Evolutionary conservation across 805 yeast genomes (phyloP).

Genomic region (Saccharomycopsis guyanensis): DNA sequence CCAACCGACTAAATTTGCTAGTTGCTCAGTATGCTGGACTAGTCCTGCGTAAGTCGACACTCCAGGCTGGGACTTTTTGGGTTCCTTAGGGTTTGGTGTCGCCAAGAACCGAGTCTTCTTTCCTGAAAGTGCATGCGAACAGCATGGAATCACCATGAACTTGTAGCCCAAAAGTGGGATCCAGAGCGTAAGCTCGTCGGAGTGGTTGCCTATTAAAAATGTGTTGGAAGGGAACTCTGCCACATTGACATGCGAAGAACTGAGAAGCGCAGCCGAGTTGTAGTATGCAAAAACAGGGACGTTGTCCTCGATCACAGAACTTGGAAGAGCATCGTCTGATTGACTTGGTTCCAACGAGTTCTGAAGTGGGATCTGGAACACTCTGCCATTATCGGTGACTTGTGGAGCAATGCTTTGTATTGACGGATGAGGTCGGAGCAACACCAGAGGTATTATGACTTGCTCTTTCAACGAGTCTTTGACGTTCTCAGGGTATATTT

Average conservation of each 20-base stretch:
- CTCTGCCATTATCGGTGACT: conserved; percentile 48
- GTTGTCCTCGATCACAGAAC: conserved; percentile 24
- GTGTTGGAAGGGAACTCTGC: conserved; percentile 63
- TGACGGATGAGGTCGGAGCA: conserved; percentile 65
- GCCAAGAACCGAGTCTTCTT: conserved; percentile 54
- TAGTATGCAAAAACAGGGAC: conserved; percentile 47
- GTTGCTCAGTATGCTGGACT: conserved; percentile 73
- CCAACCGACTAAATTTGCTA: conserved; percentile 75
- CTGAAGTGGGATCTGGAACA: conserved; percentile 45
- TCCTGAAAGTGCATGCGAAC: conserved; percentile 84
- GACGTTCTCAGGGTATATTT: conserved; percentile 57
- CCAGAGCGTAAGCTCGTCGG: conserved; percentile 95
- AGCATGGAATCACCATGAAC: conserved; percentile 89
- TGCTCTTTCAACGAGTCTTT: conserved; percentile 59
- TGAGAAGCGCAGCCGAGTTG: conserved; percentile 42
- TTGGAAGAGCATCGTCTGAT: conserved; percentile 23
- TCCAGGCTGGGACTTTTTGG: conserved; percentile 24
- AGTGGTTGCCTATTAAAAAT: conserved; percentile 87
- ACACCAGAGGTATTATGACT: conserved; percentile 70
- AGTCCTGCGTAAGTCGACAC: conserved; percentile 75
- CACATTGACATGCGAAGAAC: conserved; percentile 48
- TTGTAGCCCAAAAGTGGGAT: conserved; percentile 82
- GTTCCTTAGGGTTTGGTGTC: conserved; percentile 8
- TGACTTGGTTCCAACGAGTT: background rate
- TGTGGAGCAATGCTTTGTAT: conserved; percentile 45